These are phyloP conservation scores for Pseudotsuga menziesii DNA, from an alignment of 75 land plant species.

Conservation along the genomic window DNA sequence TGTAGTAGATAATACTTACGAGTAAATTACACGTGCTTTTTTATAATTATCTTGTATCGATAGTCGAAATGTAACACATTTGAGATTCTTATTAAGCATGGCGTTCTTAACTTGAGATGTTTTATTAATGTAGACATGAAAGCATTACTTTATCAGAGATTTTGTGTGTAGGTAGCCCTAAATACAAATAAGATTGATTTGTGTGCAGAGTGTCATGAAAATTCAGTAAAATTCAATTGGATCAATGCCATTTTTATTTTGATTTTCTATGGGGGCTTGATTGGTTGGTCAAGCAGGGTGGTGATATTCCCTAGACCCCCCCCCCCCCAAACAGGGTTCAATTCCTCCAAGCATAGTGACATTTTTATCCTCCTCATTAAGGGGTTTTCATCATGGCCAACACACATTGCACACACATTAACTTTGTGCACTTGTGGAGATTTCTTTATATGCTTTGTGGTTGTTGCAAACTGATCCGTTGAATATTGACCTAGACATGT, in stretches of 20 bases:
- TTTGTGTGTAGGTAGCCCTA: not conserved
- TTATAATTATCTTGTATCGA: constrained; percentile 1
- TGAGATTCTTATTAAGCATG: not conserved
- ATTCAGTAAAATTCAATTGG: not conserved
- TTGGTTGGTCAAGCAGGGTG: no score
- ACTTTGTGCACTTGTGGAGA: not conserved
- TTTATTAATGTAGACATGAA: not conserved
- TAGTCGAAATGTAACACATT: not conserved
- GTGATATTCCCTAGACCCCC: no score
- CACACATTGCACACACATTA: no score
- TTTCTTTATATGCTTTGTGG: not conserved
- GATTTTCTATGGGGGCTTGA: no score
- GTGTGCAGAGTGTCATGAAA: not conserved
- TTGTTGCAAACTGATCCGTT: not conserved
- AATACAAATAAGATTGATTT: not conserved
- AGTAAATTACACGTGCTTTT: constrained; percentile 47
- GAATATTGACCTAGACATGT: not conserved
- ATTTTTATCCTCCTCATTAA: no score
- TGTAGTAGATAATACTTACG: constrained; percentile 95
- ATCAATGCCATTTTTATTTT: constrained; percentile 4
- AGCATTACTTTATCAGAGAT: not conserved
- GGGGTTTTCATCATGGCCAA: not conserved
- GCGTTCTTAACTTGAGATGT: not conserved
- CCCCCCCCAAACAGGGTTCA: no score
- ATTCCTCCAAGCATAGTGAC: no score